Conservation (phyloP, 495 filamentous ascomycete species). For the Penicillium soppii region DNA sequence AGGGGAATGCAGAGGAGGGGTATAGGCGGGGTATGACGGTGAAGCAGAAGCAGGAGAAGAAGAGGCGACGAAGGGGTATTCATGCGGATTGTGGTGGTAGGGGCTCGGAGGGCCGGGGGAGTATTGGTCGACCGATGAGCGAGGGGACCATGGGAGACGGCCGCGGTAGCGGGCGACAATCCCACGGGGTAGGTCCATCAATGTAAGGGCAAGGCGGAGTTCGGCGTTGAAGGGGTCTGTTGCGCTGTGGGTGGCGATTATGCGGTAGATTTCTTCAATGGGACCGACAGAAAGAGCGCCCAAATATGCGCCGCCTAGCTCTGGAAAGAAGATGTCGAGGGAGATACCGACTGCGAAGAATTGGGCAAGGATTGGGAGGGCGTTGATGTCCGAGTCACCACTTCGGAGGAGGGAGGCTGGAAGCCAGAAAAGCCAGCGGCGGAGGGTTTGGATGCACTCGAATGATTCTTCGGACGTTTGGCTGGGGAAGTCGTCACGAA, state of each 20-base stretch:
- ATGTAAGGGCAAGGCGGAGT: slow-evolving; percentile 28
- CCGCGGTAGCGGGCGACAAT: slow-evolving; percentile 36
- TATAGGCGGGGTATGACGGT: slow-evolving; percentile 40
- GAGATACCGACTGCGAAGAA: slow-evolving; percentile 86
- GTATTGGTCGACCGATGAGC: slow-evolving; percentile 38
- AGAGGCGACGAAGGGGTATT: slow-evolving; percentile 35
- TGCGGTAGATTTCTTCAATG: slow-evolving; percentile 75
- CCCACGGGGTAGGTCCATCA: slow-evolving; percentile 44
- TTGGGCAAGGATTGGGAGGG: slow-evolving; percentile 70
- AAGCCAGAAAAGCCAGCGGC: slow-evolving; percentile 94
- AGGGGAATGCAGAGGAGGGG: slow-evolving; percentile 43
- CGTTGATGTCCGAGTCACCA: slow-evolving; percentile 39
- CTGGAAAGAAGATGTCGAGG: slow-evolving; percentile 87
- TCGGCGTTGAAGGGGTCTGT: slow-evolving; percentile 38
- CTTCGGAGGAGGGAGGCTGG: slow-evolving; percentile 70
- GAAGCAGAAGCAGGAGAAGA: slow-evolving; percentile 42
- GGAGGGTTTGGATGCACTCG: slow-evolving; percentile 78
- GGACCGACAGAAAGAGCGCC: slow-evolving; percentile 72
- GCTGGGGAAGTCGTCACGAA: slow-evolving; percentile 71
- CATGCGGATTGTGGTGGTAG: slow-evolving; percentile 33
- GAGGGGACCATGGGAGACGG: slow-evolving; percentile 40
- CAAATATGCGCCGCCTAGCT: slow-evolving; percentile 84
- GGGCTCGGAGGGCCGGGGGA: slow-evolving; percentile 40
- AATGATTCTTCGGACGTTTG: slow-evolving; percentile 80
- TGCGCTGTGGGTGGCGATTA: slow-evolving; percentile 34